A percentile compares a stretch with the other conserved stretches of the same genome.
These are phyloP conservation scores for Herpomyces periplanetae DNA, from an alignment of 2,329 filamentous ascomycete genomes.

Conservation along the genomic window DNA sequence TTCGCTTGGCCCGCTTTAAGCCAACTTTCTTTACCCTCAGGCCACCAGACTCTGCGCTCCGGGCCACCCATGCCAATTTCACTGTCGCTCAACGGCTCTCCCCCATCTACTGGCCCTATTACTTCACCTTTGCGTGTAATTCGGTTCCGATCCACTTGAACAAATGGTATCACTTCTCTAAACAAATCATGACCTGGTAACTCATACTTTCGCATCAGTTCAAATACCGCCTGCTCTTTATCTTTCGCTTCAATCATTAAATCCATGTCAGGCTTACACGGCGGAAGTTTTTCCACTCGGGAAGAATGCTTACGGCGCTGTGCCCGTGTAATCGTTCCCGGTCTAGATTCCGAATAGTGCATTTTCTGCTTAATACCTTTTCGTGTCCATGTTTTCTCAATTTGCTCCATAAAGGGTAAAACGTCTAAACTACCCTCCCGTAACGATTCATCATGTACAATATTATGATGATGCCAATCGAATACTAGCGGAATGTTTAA, in stretches of 20 bases:
- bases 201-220: conserved; percentile 57
- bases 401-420: conserved; percentile 28
- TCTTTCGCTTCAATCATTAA: conserved; percentile 98
- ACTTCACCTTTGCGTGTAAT: conserved; percentile 8
- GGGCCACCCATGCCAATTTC: conserved; percentile 59
- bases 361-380: conserved; percentile 76
- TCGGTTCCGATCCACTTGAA: conserved; percentile 21
- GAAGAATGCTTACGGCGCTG: conserved; percentile 55
- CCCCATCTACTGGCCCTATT: conserved; percentile 7
- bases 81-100: conserved; percentile 15
- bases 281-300: conserved; percentile 36
- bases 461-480: conserved; percentile 78
- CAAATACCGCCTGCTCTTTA: conserved; percentile 83
- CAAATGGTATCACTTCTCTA: conserved; percentile 35
- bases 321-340: conserved; percentile 30
- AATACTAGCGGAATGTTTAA: conserved; percentile 72
- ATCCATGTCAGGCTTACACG: conserved; percentile 47
- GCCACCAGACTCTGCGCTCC: conserved; percentile 56
- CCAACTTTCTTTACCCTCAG: conserved; percentile 60
- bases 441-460: conserved; percentile 30
- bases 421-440: conserved; percentile 60
- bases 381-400: conserved; percentile 39
- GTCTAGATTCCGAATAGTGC: conserved; percentile 60
- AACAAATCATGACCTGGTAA: conserved; percentile 37
- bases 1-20: too few species aligned